These are phyloP conservation scores for Dysphania ambrosioides DNA, from an alignment of 148 eudicot species.

Conservation along the genomic window DNA sequence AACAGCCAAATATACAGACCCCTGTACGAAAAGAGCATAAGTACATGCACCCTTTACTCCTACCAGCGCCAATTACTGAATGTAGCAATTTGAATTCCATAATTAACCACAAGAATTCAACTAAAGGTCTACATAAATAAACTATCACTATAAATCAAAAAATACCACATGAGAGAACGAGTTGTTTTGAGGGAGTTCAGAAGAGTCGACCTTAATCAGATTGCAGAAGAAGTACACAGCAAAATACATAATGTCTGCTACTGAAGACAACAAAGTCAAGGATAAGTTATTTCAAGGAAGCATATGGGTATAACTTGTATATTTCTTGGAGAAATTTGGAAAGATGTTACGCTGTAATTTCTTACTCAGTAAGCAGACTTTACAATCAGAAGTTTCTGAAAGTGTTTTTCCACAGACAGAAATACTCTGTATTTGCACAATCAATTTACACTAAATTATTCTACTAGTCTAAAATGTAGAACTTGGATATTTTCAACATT, in stretches of 20 bases:
- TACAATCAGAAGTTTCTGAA: background rate
- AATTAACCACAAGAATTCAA: no score
- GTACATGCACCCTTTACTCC: background rate
- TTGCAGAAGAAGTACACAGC: background rate
- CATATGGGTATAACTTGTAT: no score
- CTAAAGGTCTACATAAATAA: no score
- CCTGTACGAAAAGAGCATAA: background rate
- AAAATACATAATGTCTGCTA: background rate
- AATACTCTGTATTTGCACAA: background rate
- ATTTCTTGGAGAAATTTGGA: background rate
- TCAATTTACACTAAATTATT: background rate
- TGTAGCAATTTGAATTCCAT: no score
- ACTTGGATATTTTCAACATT: constrained; percentile 58
- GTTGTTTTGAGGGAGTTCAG: no score
- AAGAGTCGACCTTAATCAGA: no score
- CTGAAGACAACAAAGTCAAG: background rate
- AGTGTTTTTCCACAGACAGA: background rate
- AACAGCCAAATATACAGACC: background rate
- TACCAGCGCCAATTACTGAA: background rate
- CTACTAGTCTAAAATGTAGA: constrained; percentile 36
- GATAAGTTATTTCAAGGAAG: background rate
- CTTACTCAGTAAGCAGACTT: background rate
- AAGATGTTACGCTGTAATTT: background rate
- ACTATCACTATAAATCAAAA: no score
- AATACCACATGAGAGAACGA: no score